phyloP scores from a whole-genome alignment of 768 basidiomycete genomes.

The Russula earlei region DNA sequence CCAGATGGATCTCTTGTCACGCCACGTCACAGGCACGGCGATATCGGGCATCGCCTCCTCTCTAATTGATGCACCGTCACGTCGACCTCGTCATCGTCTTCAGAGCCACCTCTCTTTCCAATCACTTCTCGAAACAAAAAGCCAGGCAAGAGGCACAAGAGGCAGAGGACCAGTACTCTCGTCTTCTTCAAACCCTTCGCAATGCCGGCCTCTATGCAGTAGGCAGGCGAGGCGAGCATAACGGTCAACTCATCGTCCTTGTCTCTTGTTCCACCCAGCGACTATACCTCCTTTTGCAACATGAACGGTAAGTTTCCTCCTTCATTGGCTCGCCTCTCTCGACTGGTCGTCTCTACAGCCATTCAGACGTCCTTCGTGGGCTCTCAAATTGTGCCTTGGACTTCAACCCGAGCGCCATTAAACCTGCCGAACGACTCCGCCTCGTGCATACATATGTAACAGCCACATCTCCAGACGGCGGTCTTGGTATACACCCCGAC shows the following conservation, averaged over 20 bases:
- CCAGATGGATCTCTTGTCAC: not conserved
- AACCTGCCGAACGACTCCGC: constrained; percentile 72
- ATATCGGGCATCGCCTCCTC: not conserved
- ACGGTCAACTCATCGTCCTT: constrained; percentile 70
- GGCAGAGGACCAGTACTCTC: constrained; percentile 59
- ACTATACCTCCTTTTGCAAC: constrained; percentile 54
- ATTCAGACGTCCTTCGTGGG: constrained; percentile 69
- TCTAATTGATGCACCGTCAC: constrained; percentile 36
- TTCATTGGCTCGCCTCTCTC: too few relatives aligned
- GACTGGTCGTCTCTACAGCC: constrained; percentile 31
- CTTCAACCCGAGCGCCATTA: constrained; percentile 38
- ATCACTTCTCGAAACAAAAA: constrained; percentile 49
- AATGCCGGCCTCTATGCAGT: constrained; percentile 60
- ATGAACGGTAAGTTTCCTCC: constrained; percentile 52
- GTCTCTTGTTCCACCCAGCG: constrained; percentile 57
- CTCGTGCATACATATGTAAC: constrained; percentile 66
- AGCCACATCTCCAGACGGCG: constrained; percentile 63
- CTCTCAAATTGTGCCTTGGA: constrained; percentile 45
- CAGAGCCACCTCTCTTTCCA: constrained; percentile 35
- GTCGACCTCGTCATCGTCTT: constrained; percentile 73
- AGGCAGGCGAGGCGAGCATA: constrained; percentile 64
- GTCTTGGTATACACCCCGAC: constrained; percentile 71
- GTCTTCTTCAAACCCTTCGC: constrained; percentile 51
- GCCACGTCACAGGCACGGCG: constrained; percentile 3
- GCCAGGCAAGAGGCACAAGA: constrained; percentile 51